These are phyloP conservation scores for Castanea mollissima DNA, from an alignment of 306 rosid genomes.

Conservation along the genomic window DNA sequence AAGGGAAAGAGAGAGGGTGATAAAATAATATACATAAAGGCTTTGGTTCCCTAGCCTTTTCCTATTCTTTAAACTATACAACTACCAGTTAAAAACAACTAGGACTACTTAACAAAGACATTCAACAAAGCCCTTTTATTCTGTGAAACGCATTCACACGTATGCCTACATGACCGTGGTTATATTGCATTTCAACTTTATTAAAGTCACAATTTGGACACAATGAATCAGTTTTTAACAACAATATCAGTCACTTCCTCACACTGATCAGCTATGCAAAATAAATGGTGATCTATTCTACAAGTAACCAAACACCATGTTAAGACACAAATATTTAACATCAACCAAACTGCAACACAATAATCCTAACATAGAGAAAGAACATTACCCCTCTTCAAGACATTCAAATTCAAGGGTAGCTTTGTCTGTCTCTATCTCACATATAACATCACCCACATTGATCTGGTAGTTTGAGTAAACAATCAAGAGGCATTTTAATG, in stretches of 20 bases:
- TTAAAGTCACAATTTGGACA: constrained; percentile 14
- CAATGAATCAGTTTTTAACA: neutral
- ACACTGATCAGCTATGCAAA: neutral
- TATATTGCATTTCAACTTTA: constrained; percentile 1
- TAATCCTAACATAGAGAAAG: constrained; percentile 28
- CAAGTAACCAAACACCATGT: neutral
- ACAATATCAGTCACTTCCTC: neutral
- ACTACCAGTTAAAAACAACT: no score
- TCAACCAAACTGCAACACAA: neutral
- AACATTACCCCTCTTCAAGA: constrained; percentile 91
- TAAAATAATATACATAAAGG: no score
- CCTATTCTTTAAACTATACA: no score
- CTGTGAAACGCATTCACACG: neutral
- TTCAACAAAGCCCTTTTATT: neutral
- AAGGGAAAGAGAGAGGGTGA: neutral
- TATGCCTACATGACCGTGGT: neutral
- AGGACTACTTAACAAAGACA: no score
- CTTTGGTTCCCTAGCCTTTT: no score
- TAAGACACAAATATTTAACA: neutral
- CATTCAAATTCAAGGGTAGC: constrained; percentile 92
- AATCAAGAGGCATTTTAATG: neutral
- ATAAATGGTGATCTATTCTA: neutral
- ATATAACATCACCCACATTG: constrained; percentile 90
- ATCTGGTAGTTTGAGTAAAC: constrained; percentile 53
- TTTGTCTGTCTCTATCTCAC: constrained; percentile 99